These are phyloP conservation scores for Stephania japonica DNA, from an alignment of 164 flowering plant genomes.

Conservation along the genomic window DNA sequence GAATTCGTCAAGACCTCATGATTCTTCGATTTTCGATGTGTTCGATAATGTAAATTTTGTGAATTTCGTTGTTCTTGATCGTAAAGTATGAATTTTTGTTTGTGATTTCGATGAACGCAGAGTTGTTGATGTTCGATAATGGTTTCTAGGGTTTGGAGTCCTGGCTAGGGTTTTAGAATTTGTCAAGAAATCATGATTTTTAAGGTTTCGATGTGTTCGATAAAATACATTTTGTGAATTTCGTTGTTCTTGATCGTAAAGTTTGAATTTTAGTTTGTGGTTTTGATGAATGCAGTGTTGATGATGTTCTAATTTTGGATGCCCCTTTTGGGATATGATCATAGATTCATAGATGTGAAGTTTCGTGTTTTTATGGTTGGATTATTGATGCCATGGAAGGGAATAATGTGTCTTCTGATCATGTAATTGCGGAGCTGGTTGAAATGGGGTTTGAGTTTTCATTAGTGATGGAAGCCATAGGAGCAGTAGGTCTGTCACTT, in stretches of 20 bases:
- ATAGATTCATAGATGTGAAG: not conserved
- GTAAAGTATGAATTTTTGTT: no score
- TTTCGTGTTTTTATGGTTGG: not conserved
- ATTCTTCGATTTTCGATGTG: not conserved
- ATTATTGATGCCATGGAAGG: constrained; percentile 27
- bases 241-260: not conserved
- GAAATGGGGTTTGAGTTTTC: constrained; percentile 69
- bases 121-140: not conserved
- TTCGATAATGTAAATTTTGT: not conserved
- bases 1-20: not conserved
- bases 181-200: not conserved
- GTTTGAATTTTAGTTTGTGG: not conserved
- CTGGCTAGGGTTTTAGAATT: not conserved
- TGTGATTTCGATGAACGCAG: not conserved
- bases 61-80: not conserved
- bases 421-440: constrained; percentile 39
- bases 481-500: constrained; percentile 53
- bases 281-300: not conserved
- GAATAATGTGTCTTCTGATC: constrained; percentile 22
- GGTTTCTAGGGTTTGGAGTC: not conserved
- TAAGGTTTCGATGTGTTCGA: not conserved
- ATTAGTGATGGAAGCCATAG: constrained; percentile 40
- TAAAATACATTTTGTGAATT: not conserved
- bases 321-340: not conserved
- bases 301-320: not conserved